Conservation (phyloP, 192 early-diverging fungal species). For the Rhizophlyctis rosea region DNA sequence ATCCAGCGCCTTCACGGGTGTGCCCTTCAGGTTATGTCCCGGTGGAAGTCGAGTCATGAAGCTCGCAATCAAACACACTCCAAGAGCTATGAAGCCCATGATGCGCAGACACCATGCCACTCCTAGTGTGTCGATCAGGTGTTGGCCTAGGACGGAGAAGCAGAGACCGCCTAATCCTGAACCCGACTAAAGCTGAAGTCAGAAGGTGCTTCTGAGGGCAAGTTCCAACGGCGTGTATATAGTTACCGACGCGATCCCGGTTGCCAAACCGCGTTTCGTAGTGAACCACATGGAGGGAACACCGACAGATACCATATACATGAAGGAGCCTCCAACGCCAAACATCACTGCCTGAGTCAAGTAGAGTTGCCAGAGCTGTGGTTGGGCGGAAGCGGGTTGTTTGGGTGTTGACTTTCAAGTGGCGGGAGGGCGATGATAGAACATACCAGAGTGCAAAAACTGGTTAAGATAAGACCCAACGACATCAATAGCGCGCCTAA, state of each 20-base stretch:
- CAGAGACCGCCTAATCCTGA: slow-evolving; percentile 71
- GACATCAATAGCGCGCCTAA: slow-evolving; percentile 4
- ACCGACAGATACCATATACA: slow-evolving; percentile 63
- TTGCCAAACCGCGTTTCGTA: slow-evolving; percentile 61
- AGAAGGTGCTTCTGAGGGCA: neutral
- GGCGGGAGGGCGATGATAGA: neutral
- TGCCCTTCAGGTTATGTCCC: slow-evolving; percentile 19
- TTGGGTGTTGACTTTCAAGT: neutral
- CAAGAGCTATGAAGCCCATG: slow-evolving; percentile 53
- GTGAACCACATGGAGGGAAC: slow-evolving; percentile 71
- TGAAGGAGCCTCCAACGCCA: slow-evolving; percentile 65
- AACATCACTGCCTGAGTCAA: slow-evolving; percentile 72
- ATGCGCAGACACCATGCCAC: slow-evolving; percentile 66
- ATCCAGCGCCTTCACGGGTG: neutral
- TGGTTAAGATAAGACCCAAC: slow-evolving; percentile 1
- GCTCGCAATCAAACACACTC: slow-evolving; percentile 39
- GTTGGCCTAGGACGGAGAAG: slow-evolving; percentile 56
- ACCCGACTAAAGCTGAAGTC: slow-evolving; percentile 37
- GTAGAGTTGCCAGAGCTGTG: slow-evolving; percentile 66
- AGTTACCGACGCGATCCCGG: slow-evolving; percentile 62
- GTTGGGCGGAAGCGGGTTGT: slow-evolving; percentile 10
- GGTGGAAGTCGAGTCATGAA: slow-evolving; percentile 25
- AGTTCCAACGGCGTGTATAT: neutral
- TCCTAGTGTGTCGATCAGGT: slow-evolving; percentile 58
- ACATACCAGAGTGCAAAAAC: slow-evolving; percentile 1